These are phyloP conservation scores for Blastobotrys persicus DNA, from an alignment of 1,139 yeast species.

Conservation along the genomic window DNA sequence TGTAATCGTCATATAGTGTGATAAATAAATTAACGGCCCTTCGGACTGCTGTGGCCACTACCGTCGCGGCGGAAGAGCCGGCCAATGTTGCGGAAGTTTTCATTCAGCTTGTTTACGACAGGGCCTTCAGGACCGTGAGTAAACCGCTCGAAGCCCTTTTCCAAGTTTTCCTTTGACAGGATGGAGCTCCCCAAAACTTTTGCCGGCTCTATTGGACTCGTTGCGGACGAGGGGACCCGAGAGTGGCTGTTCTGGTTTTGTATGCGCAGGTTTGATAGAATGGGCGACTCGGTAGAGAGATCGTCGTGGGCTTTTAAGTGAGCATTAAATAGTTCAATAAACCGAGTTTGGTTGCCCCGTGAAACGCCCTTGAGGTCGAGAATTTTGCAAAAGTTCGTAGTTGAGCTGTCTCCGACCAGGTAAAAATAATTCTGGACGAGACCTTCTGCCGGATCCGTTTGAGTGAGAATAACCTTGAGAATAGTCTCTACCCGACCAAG, in stretches of 20 bases:
- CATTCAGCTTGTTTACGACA: slow-evolving; percentile 57
- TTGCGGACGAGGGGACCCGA: slow-evolving; percentile 10
- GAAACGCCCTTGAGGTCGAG: slow-evolving; percentile 60
- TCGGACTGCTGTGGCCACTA: slow-evolving; percentile 17
- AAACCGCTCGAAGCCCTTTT: slow-evolving; percentile 55
- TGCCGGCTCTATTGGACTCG: slow-evolving; percentile 12
- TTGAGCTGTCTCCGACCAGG: slow-evolving; percentile 63
- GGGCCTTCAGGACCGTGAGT: slow-evolving; percentile 48
- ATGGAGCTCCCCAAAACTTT: slow-evolving; percentile 22
- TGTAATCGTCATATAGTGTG: too few species aligned
- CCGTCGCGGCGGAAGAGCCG: slow-evolving; percentile 54
- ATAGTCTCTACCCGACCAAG: slow-evolving; percentile 58
- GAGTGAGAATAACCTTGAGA: slow-evolving; percentile 63
- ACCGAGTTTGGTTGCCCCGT: slow-evolving; percentile 46
- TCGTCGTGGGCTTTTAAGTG: slow-evolving; percentile 54
- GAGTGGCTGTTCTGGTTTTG: slow-evolving; percentile 8
- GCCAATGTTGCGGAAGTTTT: slow-evolving; percentile 56
- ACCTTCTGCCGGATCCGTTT: slow-evolving; percentile 61
- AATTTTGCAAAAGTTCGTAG: slow-evolving; percentile 61
- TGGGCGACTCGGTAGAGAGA: slow-evolving; percentile 45
- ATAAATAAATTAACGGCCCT: slow-evolving; percentile 6
- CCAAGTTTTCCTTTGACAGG: slow-evolving; percentile 50
- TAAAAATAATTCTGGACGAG: slow-evolving; percentile 66
- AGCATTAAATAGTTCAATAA: slow-evolving; percentile 58
- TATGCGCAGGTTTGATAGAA: slow-evolving; percentile 37